Conservation (phyloP, 2,329 filamentous ascomycete species). For the Didymella glomerata region DNA sequence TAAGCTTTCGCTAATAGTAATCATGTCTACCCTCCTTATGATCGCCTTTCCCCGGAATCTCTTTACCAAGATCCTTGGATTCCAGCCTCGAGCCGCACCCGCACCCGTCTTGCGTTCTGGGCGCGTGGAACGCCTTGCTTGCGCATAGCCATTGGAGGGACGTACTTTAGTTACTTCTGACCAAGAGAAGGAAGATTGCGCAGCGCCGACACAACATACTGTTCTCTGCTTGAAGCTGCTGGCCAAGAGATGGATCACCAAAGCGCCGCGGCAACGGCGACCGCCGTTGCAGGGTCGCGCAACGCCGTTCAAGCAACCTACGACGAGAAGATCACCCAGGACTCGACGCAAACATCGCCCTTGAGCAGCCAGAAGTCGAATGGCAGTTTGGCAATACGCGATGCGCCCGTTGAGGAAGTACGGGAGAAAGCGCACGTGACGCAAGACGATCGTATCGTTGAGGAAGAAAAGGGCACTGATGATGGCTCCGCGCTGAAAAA, state of each 20-base stretch:
- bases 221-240: background rate
- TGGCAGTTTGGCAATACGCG: slow-evolving; percentile 16
- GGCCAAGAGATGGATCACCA: slow-evolving; percentile 14
- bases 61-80: background rate
- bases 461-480: background rate
- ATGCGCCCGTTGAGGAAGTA: slow-evolving; percentile 16
- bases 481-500: slow-evolving; percentile 27
- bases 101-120: background rate
- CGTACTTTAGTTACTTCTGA: background rate
- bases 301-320: slow-evolving; percentile 9
- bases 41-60: slow-evolving; percentile 1
- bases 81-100: background rate
- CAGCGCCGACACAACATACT: background rate
- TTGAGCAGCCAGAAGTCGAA: slow-evolving; percentile 28
- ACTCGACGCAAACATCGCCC: slow-evolving; percentile 16
- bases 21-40: slow-evolving; percentile 1
- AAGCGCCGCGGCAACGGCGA: slow-evolving; percentile 5
- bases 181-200: background rate
- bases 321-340: slow-evolving; percentile 31
- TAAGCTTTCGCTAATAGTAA: background rate
- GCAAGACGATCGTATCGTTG: slow-evolving; percentile 11
- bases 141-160: background rate
- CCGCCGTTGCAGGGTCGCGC: slow-evolving; percentile 9
- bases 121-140: background rate
- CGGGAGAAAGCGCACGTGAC: slow-evolving; percentile 29